Conservation (phyloP, 352 stramenopile genomes). For the Globisporangium acanthophoron region DNA sequence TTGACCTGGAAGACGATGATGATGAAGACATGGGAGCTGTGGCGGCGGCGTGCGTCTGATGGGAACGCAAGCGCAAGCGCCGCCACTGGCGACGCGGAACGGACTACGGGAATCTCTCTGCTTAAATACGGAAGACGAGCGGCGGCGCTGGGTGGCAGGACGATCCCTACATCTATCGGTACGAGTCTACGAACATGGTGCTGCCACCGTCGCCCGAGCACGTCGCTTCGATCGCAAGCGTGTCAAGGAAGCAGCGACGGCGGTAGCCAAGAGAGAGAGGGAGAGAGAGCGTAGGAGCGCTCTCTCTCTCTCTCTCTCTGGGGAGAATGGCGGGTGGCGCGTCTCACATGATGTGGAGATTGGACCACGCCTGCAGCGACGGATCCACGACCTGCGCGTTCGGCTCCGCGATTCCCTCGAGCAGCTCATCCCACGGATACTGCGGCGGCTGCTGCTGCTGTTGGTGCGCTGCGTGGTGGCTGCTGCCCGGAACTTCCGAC, state of each 20-base stretch:
- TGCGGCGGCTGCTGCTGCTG: conserved; percentile 1
- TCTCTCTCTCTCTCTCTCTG: background rate
- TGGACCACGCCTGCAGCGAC: conserved; percentile 61
- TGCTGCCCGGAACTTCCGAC: conserved; percentile 2
- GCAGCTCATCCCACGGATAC: conserved; percentile 63
- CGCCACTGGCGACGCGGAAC: background rate
- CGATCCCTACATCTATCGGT: conserved; percentile 5
- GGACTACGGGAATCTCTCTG: background rate
- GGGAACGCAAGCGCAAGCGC: too few relatives aligned
- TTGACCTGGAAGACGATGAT: too few relatives aligned
- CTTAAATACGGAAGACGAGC: conserved; percentile 14
- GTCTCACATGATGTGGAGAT: conserved; percentile 62
- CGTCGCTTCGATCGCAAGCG: conserved; percentile 1
- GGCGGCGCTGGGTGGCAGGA: background rate
- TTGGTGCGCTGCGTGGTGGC: conserved; percentile 1
- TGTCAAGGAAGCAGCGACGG: background rate
- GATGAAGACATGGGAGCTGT: too few relatives aligned
- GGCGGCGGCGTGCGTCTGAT: too few relatives aligned
- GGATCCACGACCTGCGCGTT: conserved; percentile 38
- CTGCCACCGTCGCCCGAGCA: background rate
- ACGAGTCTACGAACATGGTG: background rate
- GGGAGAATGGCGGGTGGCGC: background rate
- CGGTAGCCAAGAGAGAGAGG: background rate
- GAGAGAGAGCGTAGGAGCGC: background rate
- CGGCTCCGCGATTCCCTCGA: conserved; percentile 66